These are phyloP conservation scores for Parathielavia appendiculata DNA, from an alignment of 495 filamentous ascomycete species.

Conservation along the genomic window DNA sequence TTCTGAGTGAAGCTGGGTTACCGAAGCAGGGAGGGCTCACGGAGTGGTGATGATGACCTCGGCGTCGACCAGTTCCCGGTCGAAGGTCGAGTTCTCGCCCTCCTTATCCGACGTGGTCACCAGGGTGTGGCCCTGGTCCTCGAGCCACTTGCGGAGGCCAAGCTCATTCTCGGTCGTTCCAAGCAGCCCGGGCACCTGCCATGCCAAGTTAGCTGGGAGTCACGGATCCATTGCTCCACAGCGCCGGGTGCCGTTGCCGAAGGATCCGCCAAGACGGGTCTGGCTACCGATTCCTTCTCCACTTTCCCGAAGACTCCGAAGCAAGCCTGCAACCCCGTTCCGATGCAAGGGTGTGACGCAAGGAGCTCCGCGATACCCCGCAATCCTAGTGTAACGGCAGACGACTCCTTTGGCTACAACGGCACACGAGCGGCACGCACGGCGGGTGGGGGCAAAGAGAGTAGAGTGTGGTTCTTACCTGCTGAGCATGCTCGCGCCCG, in stretches of 20 bases:
- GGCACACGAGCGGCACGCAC: not conserved
- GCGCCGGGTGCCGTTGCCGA: constrained; percentile 14
- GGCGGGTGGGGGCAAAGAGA: not conserved
- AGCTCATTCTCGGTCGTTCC: constrained; percentile 98
- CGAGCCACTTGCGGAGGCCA: constrained; percentile 91
- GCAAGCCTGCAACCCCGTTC: not conserved
- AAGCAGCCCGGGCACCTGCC: constrained; percentile 73
- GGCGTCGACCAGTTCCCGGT: constrained; percentile 90
- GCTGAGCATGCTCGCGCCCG: constrained; percentile 46
- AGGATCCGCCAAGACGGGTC: constrained; percentile 8
- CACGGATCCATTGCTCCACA: not conserved
- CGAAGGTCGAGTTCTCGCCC: constrained; percentile 85
- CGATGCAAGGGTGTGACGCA: constrained; percentile 5
- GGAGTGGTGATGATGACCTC: constrained; percentile 99
- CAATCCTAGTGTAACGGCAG: not conserved
- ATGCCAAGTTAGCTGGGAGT: not conserved
- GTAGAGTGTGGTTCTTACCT: constrained; percentile 36
- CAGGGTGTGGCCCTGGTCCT: constrained; percentile 89
- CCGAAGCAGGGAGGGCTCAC: constrained; percentile 46
- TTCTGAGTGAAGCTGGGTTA: too few species aligned
- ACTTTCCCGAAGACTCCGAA: constrained; percentile 17
- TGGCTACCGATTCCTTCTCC: not conserved
- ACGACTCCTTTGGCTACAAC: not conserved
- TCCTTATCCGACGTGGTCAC: constrained; percentile 97
- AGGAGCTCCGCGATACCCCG: constrained; percentile 7